Conservation (phyloP, 805 yeast species). For the Limtongozyma cylindracea region DNA sequence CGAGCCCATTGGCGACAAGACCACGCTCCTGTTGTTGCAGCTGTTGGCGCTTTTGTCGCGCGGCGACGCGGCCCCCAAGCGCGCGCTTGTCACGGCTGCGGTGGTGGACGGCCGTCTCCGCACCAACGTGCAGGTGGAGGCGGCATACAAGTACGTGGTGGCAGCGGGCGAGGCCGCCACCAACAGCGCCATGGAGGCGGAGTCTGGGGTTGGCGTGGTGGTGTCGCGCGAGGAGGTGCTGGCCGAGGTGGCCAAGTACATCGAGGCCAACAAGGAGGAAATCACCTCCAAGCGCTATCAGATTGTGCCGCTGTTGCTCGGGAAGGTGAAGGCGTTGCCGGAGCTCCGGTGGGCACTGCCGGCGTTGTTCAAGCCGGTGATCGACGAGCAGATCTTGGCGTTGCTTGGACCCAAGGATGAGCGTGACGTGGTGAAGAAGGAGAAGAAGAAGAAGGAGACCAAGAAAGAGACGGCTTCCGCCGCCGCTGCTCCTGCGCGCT, state of each 20-base stretch:
- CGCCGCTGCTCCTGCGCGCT: constrained; percentile 13
- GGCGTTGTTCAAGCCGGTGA: constrained; percentile 58
- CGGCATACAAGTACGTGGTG: constrained; percentile 46
- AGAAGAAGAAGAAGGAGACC: constrained; percentile 13
- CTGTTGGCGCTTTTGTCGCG: constrained; percentile 53
- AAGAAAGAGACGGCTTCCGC: constrained; percentile 2
- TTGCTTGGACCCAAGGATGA: constrained; percentile 90
- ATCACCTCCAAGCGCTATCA: constrained; percentile 58
- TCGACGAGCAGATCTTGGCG: constrained; percentile 52
- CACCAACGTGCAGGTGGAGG: constrained; percentile 51
- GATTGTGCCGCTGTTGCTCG: constrained; percentile 51
- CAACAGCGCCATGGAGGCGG: constrained; percentile 23
- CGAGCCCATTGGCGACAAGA: too few species aligned
- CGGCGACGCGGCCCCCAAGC: constrained; percentile 18
- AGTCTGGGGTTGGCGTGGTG: constrained; percentile 59
- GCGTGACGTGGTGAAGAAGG: constrained; percentile 65
- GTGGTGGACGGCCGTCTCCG: constrained; percentile 39
- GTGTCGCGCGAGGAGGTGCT: constrained; percentile 43
- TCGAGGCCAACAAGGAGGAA: constrained; percentile 29
- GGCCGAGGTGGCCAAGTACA: constrained; percentile 26
- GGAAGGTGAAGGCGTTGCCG: constrained; percentile 48
- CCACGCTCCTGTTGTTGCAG: constrained; percentile 42
- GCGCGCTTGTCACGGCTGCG: constrained; percentile 28
- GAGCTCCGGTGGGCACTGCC: constrained; percentile 86
- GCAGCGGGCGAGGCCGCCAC: constrained; percentile 9